phyloP scores from a whole-genome alignment of 2,329 filamentous ascomycete genomes.

The Albophoma yamanashiensis region DNA sequence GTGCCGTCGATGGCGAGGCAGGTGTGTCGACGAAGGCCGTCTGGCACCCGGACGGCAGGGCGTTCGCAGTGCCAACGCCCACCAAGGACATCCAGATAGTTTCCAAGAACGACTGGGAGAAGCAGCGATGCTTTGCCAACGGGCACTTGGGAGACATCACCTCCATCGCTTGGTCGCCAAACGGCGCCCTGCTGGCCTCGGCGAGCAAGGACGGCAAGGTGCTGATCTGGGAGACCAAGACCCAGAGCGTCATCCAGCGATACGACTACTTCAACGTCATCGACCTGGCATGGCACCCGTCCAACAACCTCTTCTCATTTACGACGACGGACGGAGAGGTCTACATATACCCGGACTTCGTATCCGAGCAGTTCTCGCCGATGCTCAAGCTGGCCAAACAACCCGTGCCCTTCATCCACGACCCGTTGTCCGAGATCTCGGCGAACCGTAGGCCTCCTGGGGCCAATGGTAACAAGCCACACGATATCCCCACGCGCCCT shows the following conservation, averaged over 20 bases:
- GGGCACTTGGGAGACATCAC: conserved; percentile 81
- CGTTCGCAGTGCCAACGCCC: conserved; percentile 76
- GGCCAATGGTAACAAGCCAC: conserved; percentile 42
- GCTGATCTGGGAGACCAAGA: conserved; percentile 80
- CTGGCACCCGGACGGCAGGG: conserved; percentile 92
- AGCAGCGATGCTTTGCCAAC: conserved; percentile 66
- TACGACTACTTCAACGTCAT: conserved; percentile 77
- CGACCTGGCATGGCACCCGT: conserved; percentile 84
- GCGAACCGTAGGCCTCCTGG: conserved; percentile 48
- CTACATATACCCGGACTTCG: conserved; percentile 72
- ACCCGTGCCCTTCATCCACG: conserved; percentile 76
- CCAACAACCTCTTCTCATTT: conserved; percentile 79
- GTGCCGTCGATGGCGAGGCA: conserved; percentile 59
- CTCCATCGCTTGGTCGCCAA: conserved; percentile 84
- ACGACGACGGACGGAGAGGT: conserved; percentile 89
- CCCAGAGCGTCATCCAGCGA: conserved; percentile 68
- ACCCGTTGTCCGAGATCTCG: conserved; percentile 60
- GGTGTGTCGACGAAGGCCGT: conserved; percentile 64
- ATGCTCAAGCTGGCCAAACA: conserved; percentile 51
- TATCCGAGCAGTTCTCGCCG: conserved; percentile 45
- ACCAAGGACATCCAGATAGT: conserved; percentile 78
- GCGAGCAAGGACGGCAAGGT: conserved; percentile 59
- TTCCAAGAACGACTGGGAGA: conserved; percentile 83
- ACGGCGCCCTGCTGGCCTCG: conserved; percentile 75
- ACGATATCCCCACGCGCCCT: conserved; percentile 33